Evolutionary conservation across 2,329 filamentous ascomycete species (phyloP).

Genomic region (Piedraia hortae): DNA sequence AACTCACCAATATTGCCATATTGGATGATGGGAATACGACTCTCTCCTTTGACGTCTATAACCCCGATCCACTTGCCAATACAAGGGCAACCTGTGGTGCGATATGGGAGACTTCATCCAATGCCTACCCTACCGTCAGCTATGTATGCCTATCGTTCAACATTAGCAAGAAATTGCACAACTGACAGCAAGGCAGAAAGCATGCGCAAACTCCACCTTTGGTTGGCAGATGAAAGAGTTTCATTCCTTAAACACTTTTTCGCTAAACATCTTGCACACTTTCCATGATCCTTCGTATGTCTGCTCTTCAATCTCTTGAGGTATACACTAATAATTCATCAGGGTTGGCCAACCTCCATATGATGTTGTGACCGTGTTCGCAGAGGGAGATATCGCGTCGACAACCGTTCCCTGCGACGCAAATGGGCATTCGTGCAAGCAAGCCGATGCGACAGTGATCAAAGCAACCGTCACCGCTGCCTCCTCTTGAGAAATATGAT

Average conservation of each 20-base stretch:
- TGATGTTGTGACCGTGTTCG: no score
- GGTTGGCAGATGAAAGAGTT: slow-evolving; percentile 7
- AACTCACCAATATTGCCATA: slow-evolving; percentile 3
- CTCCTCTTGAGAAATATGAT: no score
- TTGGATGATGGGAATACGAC: slow-evolving; percentile 5
- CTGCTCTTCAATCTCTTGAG: background rate
- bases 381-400: no score
- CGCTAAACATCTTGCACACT: slow-evolving; percentile 7
- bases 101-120: slow-evolving; percentile 5
- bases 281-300: slow-evolving; percentile 9
- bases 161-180: slow-evolving; percentile 1
- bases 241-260: slow-evolving; percentile 5
- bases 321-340: background rate
- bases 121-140: slow-evolving; percentile 5
- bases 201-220: slow-evolving; percentile 5
- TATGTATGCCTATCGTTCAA: slow-evolving; percentile 3
- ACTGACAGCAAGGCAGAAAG: slow-evolving; percentile 2
- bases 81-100: slow-evolving; percentile 6
- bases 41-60: slow-evolving; percentile 8
- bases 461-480: no score
- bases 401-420: no score
- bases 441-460: no score
- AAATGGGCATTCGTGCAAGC: no score
- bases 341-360: no score
- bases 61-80: slow-evolving; percentile 9